These are phyloP conservation scores for Ogataea nitratoaversa DNA, from an alignment of 805 yeast genomes.

Conservation along the genomic window DNA sequence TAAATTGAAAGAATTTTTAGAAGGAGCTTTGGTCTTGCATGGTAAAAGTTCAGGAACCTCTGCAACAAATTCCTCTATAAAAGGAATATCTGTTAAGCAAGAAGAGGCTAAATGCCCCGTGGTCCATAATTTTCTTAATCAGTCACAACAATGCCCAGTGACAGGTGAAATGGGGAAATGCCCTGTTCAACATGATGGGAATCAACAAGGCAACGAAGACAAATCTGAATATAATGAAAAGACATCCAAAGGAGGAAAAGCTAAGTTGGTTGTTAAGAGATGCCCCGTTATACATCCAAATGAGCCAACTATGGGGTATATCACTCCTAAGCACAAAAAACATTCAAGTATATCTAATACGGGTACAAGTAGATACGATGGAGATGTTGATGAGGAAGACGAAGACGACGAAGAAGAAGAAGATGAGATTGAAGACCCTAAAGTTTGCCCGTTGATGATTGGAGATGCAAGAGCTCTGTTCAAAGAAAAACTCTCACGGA, in stretches of 20 bases:
- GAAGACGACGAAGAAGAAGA: conserved; percentile 19
- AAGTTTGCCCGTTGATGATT: conserved; percentile 43
- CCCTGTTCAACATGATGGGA: conserved; percentile 13
- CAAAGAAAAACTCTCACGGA: conserved; percentile 31
- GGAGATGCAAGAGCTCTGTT: conserved; percentile 38
- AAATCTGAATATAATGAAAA: not conserved
- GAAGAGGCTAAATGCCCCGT: conserved; percentile 8
- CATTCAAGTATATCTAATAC: too few relatives aligned
- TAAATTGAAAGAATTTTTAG: conserved; percentile 30
- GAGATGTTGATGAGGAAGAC: conserved; percentile 3
- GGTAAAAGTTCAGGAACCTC: conserved; percentile 5
- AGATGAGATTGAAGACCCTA: conserved; percentile 31
- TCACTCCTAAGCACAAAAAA: conserved; percentile 1
- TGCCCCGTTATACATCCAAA: conserved; percentile 28
- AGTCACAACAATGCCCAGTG: conserved; percentile 19
- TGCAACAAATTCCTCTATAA: not conserved
- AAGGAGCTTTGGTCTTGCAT: conserved; percentile 20
- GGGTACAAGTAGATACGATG: too few relatives aligned
- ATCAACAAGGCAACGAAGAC: not conserved
- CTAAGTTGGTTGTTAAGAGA: conserved; percentile 13
- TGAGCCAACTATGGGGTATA: conserved; percentile 15
- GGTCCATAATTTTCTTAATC: conserved; percentile 2
- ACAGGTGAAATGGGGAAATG: conserved; percentile 23
- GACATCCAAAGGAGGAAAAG: not conserved
- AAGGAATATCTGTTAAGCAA: not conserved